Percentiles rank a stretch among this genome's conserved stretches.
Conservation (phyloP, 257 asterid species). For the Ocimum tenuiflorum region DNA sequence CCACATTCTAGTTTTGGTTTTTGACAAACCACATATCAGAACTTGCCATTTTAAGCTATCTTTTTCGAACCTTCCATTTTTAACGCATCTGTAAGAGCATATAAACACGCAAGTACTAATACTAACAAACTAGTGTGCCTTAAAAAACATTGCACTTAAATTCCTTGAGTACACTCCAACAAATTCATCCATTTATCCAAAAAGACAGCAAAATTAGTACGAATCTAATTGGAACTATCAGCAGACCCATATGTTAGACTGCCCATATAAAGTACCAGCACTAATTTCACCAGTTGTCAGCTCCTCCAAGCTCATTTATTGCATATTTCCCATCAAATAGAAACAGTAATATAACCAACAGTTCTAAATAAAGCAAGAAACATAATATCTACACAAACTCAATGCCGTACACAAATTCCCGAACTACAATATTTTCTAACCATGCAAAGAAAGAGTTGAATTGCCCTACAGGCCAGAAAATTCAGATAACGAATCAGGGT, state of each 20-base stretch:
- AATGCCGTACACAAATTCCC: background rate
- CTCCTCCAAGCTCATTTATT: background rate
- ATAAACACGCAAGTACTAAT: background rate
- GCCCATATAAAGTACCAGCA: no score
- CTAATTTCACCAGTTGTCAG: no score
- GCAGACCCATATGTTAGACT: no score
- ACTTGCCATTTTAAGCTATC: background rate
- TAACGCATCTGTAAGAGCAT: conserved; percentile 2
- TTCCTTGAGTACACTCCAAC: background rate
- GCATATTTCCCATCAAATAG: background rate
- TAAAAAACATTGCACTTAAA: background rate
- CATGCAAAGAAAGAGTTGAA: background rate
- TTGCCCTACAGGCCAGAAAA: background rate
- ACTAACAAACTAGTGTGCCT: background rate
- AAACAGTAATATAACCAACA: background rate
- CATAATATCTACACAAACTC: background rate
- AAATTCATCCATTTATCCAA: background rate
- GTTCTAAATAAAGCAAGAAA: background rate
- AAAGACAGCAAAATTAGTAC: background rate
- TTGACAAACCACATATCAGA: background rate
- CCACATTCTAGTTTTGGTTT: background rate
- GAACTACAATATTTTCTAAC: background rate
- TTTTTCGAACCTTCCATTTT: background rate
- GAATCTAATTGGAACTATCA: no score
- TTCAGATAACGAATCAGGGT: background rate